Evolutionary conservation across 441 rosid species (phyloP).

Genomic region (Euphorbia celastroides): DNA sequence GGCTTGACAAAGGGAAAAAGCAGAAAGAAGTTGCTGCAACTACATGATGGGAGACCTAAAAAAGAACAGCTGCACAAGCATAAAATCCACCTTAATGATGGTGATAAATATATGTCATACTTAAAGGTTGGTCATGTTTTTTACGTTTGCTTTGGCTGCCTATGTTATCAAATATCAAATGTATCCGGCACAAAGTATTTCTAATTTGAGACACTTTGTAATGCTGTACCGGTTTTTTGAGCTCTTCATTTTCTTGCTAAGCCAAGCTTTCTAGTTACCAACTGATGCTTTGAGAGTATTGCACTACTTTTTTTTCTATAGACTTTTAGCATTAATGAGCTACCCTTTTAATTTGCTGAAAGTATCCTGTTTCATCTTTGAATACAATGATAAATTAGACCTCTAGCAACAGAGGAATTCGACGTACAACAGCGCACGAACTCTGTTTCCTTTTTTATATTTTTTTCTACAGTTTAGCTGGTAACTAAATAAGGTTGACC

Average conservation of each 20-base stretch:
- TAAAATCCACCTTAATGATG: slow-evolving; percentile 56
- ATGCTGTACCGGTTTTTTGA: background rate
- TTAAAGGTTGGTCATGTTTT: slow-evolving; percentile 55
- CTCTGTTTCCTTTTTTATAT: background rate
- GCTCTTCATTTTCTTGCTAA: background rate
- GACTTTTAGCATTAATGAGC: too few relatives aligned
- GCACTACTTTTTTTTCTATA: background rate
- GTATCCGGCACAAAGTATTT: background rate
- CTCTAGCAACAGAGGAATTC: background rate
- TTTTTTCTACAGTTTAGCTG: background rate
- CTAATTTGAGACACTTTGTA: background rate
- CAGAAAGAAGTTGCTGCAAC: slow-evolving; percentile 30
- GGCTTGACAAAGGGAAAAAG: slow-evolving; percentile 33
- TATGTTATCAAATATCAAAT: background rate
- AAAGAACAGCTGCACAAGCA: slow-evolving; percentile 48
- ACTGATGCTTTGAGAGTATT: background rate
- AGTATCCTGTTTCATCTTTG: background rate
- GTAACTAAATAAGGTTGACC: background rate
- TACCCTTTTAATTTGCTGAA: background rate
- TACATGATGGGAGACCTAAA: slow-evolving; percentile 40
- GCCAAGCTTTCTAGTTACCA: background rate
- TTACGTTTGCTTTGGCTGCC: slow-evolving; percentile 8
- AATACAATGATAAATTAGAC: background rate
- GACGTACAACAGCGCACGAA: too few relatives aligned
- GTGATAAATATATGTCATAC: slow-evolving; percentile 86